These are phyloP conservation scores for Rauvolfia tetraphylla DNA, from an alignment of 257 asterid species.

Conservation along the genomic window DNA sequence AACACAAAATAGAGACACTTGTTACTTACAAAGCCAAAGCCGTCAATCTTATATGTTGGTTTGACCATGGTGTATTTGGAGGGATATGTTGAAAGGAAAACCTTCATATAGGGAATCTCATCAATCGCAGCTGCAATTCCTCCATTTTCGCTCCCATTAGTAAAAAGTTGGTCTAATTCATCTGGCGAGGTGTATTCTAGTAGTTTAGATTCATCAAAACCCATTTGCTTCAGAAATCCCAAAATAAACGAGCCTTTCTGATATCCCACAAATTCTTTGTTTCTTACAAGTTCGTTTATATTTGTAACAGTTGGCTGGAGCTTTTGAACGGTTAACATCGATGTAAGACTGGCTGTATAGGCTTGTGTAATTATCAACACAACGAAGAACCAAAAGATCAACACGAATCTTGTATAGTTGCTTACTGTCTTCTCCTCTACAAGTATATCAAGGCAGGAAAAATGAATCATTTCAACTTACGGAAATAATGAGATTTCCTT, in stretches of 20 bases:
- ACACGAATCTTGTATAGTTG: constrained; percentile 39
- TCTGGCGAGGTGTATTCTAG: constrained; percentile 5
- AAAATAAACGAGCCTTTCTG: constrained; percentile 18
- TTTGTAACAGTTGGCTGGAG: constrained; percentile 43
- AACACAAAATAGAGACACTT: too few relatives aligned
- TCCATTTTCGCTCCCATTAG: constrained; percentile 27
- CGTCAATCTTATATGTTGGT: constrained; percentile 35
- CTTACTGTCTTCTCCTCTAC: constrained; percentile 41
- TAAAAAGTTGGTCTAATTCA: constrained; percentile 19
- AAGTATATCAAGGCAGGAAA: background rate
- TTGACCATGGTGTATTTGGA: constrained; percentile 41
- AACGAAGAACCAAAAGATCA: constrained; percentile 35
- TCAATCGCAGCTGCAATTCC: constrained; percentile 55
- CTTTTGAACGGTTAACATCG: constrained; percentile 46
- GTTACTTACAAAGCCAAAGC: constrained; percentile 52
- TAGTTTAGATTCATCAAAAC: constrained; percentile 23
- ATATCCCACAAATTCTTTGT: constrained; percentile 27
- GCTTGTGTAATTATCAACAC: constrained; percentile 36
- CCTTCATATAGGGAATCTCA: constrained; percentile 45
- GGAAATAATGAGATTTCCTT: background rate
- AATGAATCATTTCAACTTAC: background rate
- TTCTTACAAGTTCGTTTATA: constrained; percentile 25
- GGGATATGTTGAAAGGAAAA: constrained; percentile 37
- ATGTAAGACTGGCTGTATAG: constrained; percentile 45
- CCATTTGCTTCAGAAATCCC: constrained; percentile 5